These are phyloP conservation scores for Boletellus emodensis DNA, from an alignment of 768 basidiomycete species.

Conservation along the genomic window DNA sequence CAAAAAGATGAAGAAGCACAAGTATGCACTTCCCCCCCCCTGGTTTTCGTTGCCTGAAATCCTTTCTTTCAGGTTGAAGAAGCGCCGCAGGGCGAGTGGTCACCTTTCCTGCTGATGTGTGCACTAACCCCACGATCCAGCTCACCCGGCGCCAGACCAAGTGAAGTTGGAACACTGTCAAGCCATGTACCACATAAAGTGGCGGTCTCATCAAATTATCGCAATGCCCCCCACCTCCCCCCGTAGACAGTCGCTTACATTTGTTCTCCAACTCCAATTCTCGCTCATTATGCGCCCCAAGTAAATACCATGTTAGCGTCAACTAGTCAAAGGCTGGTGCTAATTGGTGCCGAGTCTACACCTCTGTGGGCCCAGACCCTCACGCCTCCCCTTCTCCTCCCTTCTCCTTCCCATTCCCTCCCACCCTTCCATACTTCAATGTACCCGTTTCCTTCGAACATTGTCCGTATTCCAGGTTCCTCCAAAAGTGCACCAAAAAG, in stretches of 20 bases:
- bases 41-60: slow-evolving; percentile 9
- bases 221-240: not conserved
- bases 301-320: not conserved
- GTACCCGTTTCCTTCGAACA: slow-evolving; percentile 59
- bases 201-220: not conserved
- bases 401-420: slow-evolving; percentile 70
- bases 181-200: not conserved
- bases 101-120: not conserved
- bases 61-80: slow-evolving; percentile 61
- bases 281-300: not conserved
- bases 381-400: slow-evolving; percentile 63
- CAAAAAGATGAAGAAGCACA: slow-evolving; percentile 98
- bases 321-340: not conserved
- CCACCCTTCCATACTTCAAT: slow-evolving; percentile 58
- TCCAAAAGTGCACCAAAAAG: slow-evolving; percentile 78
- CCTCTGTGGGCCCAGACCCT: slow-evolving; percentile 52
- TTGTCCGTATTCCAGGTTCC: slow-evolving; percentile 41
- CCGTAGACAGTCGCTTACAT: slow-evolving; percentile 7
- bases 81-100: slow-evolving; percentile 75
- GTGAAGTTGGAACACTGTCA: slow-evolving; percentile 11
- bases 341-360: not conserved
- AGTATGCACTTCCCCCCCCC: slow-evolving; percentile 49
- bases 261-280: slow-evolving; percentile 1
- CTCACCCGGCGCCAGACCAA: slow-evolving; percentile 42
- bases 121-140: slow-evolving; percentile 30